Conservation (phyloP, 306 rosid genomes). For the Cicer bijugum region DNA sequence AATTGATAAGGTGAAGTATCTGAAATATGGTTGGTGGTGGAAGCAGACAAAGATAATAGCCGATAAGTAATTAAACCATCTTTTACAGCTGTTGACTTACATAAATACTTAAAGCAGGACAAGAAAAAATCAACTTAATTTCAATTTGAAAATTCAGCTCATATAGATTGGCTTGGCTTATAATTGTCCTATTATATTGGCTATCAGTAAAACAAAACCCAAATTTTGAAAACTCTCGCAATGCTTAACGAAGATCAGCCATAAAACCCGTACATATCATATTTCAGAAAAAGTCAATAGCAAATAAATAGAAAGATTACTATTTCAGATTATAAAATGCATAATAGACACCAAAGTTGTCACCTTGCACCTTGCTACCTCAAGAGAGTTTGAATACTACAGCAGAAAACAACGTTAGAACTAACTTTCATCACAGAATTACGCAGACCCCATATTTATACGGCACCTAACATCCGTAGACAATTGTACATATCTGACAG, state of each 20-base stretch:
- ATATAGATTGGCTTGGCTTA: not conserved
- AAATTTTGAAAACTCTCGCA: not conserved
- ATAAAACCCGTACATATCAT: not conserved
- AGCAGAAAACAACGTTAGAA: not conserved
- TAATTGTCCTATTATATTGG: conserved; percentile 3
- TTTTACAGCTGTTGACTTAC: not conserved
- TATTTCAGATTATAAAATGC: not conserved
- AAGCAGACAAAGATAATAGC: not conserved
- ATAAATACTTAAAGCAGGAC: not conserved
- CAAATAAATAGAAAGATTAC: not conserved
- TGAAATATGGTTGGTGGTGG: not conserved
- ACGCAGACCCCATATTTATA: not conserved
- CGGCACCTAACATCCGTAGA: not conserved
- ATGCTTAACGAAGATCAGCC: not conserved
- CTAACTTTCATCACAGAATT: not conserved
- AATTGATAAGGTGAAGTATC: not conserved
- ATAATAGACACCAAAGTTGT: not conserved
- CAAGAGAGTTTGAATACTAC: not conserved
- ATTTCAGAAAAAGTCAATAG: not conserved
- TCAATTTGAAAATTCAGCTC: not conserved
- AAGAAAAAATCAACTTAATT: not conserved
- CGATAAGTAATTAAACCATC: not conserved
- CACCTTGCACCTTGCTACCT: not conserved
- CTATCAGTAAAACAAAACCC: not conserved
- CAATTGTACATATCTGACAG: not conserved